Conservation (phyloP, 2,329 filamentous ascomycete genomes). For the Xylaria sp. region DNA sequence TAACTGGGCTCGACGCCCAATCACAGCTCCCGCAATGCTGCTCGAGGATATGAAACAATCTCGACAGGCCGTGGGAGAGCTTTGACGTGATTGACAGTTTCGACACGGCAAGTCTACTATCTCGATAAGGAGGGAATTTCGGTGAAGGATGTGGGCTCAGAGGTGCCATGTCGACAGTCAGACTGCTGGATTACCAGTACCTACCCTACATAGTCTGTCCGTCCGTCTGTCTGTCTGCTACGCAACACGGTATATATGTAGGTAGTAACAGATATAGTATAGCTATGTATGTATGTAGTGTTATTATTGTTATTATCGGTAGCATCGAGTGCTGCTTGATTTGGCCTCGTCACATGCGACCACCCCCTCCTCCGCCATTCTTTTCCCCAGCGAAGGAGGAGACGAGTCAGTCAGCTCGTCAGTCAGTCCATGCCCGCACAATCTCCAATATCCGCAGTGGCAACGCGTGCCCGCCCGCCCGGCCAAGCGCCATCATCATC, state of each 20-base stretch:
- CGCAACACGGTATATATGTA: neutral
- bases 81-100: neutral
- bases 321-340: neutral
- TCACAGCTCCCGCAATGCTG: neutral
- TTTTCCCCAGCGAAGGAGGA: constrained; percentile 12
- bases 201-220: neutral
- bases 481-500: constrained; percentile 26
- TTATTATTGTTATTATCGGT: neutral
- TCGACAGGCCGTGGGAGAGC: neutral
- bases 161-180: constrained; percentile 25
- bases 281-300: neutral
- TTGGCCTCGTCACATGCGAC: constrained; percentile 31
- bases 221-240: neutral
- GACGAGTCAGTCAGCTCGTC: too few species aligned
- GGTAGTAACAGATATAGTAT: neutral
- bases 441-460: neutral
- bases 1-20: neutral
- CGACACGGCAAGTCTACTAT: neutral
- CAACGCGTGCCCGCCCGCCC: neutral
- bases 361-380: constrained; percentile 4
- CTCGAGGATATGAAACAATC: neutral
- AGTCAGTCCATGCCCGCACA: neutral
- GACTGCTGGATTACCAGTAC: neutral
- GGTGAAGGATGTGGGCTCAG: constrained; percentile 36
- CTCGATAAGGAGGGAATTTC: constrained; percentile 13